Conservation (phyloP, 768 basidiomycete species). For the Leucocoprinus sp. region DNA sequence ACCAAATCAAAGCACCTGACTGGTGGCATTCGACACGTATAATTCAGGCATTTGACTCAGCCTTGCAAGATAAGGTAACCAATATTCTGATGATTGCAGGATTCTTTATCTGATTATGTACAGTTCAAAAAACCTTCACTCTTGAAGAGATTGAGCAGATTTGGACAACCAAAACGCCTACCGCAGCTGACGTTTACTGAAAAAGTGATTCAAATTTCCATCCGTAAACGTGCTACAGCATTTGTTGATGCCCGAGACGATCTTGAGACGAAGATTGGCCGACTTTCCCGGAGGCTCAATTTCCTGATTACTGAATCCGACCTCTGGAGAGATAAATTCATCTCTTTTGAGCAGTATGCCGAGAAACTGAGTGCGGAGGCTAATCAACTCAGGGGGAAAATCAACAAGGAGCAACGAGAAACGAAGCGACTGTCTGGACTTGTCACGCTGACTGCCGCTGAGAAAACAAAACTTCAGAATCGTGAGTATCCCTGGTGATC, state of each 20-base stretch:
- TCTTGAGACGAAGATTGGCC: conserved; percentile 88
- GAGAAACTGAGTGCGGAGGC: conserved; percentile 86
- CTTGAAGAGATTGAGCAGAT: conserved; percentile 74
- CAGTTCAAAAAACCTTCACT: conserved; percentile 87
- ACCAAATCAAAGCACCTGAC: conserved; percentile 81
- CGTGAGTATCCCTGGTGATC: conserved; percentile 42
- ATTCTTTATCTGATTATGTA: conserved; percentile 9
- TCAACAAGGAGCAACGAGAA: conserved; percentile 87
- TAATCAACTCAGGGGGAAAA: conserved; percentile 74
- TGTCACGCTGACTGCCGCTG: conserved; percentile 66
- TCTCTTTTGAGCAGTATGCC: conserved; percentile 90
- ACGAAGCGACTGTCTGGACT: conserved; percentile 78
- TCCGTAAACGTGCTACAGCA: conserved; percentile 88
- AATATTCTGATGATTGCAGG: conserved; percentile 9
- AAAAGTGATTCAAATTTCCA: conserved; percentile 78
- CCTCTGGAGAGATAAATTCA: conserved; percentile 89
- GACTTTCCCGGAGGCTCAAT: conserved; percentile 76
- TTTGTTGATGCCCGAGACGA: conserved; percentile 93
- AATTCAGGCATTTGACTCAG: conserved; percentile 83
- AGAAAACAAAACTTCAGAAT: conserved; percentile 69
- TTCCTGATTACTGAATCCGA: conserved; percentile 90
- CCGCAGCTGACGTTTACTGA: conserved; percentile 75
- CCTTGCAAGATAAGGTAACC: conserved; percentile 73
- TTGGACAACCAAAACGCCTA: conserved; percentile 60
- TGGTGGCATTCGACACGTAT: conserved; percentile 95